Percentiles rank a stretch among this genome's conserved stretches.
Conservation (phyloP, 2,329 filamentous ascomycete genomes). For the Coniochaeta ligniaria region DNA sequence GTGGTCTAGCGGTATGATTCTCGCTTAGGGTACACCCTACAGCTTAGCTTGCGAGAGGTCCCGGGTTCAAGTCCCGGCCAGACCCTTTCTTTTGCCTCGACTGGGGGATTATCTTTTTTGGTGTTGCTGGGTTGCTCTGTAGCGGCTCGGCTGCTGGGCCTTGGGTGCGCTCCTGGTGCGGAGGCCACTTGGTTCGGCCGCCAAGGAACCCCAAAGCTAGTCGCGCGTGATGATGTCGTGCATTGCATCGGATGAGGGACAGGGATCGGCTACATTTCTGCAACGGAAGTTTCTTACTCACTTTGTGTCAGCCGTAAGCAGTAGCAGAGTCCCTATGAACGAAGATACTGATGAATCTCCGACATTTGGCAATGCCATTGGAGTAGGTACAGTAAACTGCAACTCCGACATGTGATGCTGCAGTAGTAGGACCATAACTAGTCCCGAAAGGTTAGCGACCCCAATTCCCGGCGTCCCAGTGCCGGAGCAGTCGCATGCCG, state of each 20-base stretch:
- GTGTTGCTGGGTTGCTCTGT: too few species aligned
- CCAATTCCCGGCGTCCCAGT: neutral
- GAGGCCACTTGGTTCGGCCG: too few species aligned
- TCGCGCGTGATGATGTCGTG: neutral
- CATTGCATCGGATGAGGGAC: too few species aligned
- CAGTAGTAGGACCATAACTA: neutral
- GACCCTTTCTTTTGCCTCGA: slow-evolving; percentile 11
- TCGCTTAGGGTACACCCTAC: slow-evolving; percentile 46
- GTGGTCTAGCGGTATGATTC: slow-evolving; percentile 59
- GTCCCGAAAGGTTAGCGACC: neutral
- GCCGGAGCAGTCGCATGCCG: neutral
- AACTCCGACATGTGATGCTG: neutral
- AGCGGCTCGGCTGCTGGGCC: too few species aligned
- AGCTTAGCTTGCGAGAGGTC: slow-evolving; percentile 21
- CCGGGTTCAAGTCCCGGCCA: slow-evolving; percentile 27
- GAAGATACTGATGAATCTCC: too few species aligned
- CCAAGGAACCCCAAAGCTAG: neutral
- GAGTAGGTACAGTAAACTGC: too few species aligned
- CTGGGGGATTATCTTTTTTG: too few species aligned
- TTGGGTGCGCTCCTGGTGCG: too few species aligned
- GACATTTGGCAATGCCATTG: too few species aligned
- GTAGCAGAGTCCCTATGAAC: neutral
- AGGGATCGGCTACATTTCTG: neutral
- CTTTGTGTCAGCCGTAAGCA: neutral
- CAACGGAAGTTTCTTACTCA: neutral